Evolutionary conservation across 192 early-diverging fungal genomes (phyloP), one percentile per base, ranked within the genome.

Genomic region (Funneliformis geosporum): DNA sequence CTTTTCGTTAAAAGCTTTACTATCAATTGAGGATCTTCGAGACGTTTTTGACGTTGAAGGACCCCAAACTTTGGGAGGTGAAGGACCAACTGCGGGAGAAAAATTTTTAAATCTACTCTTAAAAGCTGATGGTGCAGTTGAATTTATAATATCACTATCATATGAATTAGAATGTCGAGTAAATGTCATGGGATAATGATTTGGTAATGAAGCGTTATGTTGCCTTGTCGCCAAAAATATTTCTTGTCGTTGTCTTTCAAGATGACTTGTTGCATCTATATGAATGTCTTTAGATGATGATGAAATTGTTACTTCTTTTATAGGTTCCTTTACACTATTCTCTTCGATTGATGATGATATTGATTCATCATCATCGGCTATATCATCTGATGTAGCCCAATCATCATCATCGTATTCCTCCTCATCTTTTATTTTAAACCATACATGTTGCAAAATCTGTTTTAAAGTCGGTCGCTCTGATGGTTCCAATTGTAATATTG

Each of bases 401-500:
- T 86, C 81, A 25, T 81, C 82, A 8, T 82, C 68, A 23, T 84
- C 81, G 28, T 82, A 44, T n/a, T 44, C 80, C 47, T 78, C 38
- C 76, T 82, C 69, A 70, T 84, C 84, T 76, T 67, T 81, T 44
- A 78, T 71, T 21, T 60, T 61, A 55, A 89, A 87, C 93, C 93
- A 95, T 2, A 88, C 80, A 84, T 95, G 93, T 38, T 83, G 77
- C 23, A 91, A 71, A 46, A 95, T 93, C 39, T 92, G 88, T 71
- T 86, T 84, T 25, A 94, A 86, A 9, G 89, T 82, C 8, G 90
- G 84, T 46, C 94, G 88, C 23, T 93, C 86, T 10, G 79, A 80
- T 6, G 93, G 92, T n/a, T 94, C 87, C 14, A 87, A 79, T 79
- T 92, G 86, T 39, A 95, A 84, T 60, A 95, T 92, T 62, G 84